Evolutionary conservation across 2,329 filamentous ascomycete species (phyloP).

Genomic region (Endothia cerciana): DNA sequence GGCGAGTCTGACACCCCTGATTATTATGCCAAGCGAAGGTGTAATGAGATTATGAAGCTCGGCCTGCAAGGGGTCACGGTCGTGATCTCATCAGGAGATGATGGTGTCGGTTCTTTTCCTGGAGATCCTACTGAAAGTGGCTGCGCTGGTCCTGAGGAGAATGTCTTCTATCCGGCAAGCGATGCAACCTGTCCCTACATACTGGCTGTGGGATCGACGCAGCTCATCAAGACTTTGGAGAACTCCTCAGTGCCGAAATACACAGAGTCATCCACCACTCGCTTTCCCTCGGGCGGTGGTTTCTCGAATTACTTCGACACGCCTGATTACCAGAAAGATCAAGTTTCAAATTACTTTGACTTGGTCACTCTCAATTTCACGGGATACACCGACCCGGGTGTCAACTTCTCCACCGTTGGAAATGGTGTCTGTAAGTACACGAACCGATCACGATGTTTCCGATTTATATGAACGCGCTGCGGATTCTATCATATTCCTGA

Average conservation of each 20-base stretch:
- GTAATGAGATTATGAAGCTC: conserved; percentile 50
- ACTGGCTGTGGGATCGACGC: conserved; percentile 45
- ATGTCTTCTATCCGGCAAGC: conserved; percentile 48
- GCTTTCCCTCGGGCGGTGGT: conserved; percentile 39
- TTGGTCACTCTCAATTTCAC: conserved; percentile 33
- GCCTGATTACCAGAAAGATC: conserved; percentile 36
- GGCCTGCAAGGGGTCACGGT: conserved; percentile 46
- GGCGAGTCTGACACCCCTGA: conserved; percentile 50
- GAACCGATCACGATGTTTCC: conserved; percentile 30
- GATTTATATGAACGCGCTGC: conserved; percentile 41
- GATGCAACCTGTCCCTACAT: conserved; percentile 52
- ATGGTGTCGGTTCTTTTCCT: conserved; percentile 39
- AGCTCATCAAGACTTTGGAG: conserved; percentile 27
- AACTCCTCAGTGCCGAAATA: conserved; percentile 22
- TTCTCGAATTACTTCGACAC: conserved; percentile 40
- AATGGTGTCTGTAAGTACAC: conserved; percentile 38
- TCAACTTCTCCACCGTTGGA: conserved; percentile 38
- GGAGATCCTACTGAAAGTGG: conserved; percentile 36
- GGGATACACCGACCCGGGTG: conserved; percentile 41
- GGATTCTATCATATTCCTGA: too few relatives aligned
- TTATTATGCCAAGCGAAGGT: conserved; percentile 49
- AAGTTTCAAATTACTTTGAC: conserved; percentile 34
- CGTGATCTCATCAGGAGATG: conserved; percentile 45
- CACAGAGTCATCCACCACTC: conserved; percentile 33
- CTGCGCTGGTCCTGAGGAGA: conserved; percentile 41